These are phyloP conservation scores for cucumber (Cucumis sativus) DNA, from an alignment of 306 rosid species.

Conservation along the genomic window DNA sequence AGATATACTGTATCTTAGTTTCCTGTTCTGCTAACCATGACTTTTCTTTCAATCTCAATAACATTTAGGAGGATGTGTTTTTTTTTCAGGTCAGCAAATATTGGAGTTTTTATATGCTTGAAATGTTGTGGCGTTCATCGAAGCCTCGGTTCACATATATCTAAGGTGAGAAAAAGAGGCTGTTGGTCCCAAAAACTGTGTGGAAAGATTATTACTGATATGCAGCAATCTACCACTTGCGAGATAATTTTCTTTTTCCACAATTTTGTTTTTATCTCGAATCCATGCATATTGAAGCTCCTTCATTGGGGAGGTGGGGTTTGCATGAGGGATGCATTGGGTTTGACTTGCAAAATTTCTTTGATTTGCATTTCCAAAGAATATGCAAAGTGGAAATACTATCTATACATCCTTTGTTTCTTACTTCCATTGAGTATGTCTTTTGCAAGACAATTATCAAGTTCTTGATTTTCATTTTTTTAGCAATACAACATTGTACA, in stretches of 20 bases:
- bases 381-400: background rate
- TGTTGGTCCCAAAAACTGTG: background rate
- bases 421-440: background rate
- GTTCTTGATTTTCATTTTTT: background rate
- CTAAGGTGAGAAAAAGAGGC: slow-evolving; percentile 47
- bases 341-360: background rate
- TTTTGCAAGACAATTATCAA: background rate
- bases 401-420: background rate
- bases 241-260: background rate
- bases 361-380: background rate
- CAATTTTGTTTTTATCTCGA: background rate
- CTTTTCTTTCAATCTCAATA: background rate
- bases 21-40: background rate
- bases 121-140: slow-evolving; percentile 95
- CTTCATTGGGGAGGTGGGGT: background rate
- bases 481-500: background rate
- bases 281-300: background rate
- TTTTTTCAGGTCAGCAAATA: slow-evolving; percentile 78
- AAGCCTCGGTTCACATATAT: slow-evolving; percentile 91
- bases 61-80: background rate
- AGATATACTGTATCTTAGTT: background rate
- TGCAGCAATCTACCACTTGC: background rate
- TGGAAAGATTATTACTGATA: background rate
- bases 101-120: slow-evolving; percentile 93
- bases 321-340: background rate